Conservation (phyloP, 768 basidiomycete genomes). For the Glaciozyma antarctica region DNA sequence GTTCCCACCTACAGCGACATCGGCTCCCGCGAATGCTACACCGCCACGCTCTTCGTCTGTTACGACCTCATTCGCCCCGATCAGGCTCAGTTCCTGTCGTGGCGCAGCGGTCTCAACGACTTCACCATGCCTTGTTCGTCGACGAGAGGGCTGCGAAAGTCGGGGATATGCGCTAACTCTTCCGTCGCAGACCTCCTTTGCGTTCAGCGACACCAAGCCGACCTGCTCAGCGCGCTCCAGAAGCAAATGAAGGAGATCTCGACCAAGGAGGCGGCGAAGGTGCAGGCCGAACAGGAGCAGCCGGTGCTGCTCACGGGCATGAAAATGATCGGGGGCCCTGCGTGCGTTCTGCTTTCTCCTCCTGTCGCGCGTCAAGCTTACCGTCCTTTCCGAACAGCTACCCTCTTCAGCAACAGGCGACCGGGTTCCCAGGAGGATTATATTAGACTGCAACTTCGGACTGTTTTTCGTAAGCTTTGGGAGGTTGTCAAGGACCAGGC, state of each 20-base stretch:
- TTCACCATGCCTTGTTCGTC: conserved; percentile 54
- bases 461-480: background rate
- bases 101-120: conserved; percentile 92
- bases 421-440: background rate
- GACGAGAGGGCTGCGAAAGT: too few relatives aligned
- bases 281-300: conserved; percentile 73
- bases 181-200: conserved; percentile 14
- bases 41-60: conserved; percentile 67
- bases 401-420: background rate
- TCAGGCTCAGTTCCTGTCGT: conserved; percentile 85
- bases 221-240: conserved; percentile 65
- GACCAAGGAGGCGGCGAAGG: conserved; percentile 78
- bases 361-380: background rate
- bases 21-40: conserved; percentile 94
- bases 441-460: background rate
- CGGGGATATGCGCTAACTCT: background rate
- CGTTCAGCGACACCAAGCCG: conserved; percentile 14
- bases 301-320: conserved; percentile 45
- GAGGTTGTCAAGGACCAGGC: too few relatives aligned
- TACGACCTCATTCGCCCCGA: conserved; percentile 93
- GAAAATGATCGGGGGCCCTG: background rate
- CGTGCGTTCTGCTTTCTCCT: background rate
- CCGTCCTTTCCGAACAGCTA: too few relatives aligned
- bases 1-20: conserved; percentile 50
- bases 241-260: conserved; percentile 80